Percentiles rank a stretch among this genome's conserved stretches.
phyloP scores from a whole-genome alignment of 371 early-diverging fungal species.

The Lichtheimia hyalospora region DNA sequence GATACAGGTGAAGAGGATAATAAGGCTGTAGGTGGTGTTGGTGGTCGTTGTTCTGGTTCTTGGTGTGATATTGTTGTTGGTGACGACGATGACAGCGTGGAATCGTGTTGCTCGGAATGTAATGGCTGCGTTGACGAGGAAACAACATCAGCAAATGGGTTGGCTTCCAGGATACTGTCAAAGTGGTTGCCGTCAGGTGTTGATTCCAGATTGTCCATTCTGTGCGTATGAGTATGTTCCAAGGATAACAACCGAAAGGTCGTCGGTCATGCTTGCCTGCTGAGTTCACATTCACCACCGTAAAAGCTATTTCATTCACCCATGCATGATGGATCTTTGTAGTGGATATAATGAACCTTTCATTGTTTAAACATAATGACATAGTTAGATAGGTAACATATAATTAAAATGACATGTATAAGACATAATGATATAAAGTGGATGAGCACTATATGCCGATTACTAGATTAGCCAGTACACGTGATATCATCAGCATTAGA shows the following conservation, averaged over 20 bases:
- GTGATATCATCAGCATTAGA: no score
- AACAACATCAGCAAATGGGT: constrained; percentile 42
- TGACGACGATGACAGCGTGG: neutral
- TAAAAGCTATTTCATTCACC: no score
- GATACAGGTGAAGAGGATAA: neutral
- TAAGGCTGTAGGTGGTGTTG: neutral
- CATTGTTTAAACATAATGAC: no score
- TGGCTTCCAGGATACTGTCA: constrained; percentile 28
- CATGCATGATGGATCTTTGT: no score
- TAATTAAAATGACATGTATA: no score
- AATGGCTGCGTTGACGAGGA: neutral
- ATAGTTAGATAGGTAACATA: no score
- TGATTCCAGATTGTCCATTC: constrained; percentile 12
- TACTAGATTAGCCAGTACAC: no score
- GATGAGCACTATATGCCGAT: no score
- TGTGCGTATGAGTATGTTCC: neutral
- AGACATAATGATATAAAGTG: no score
- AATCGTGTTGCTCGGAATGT: neutral
- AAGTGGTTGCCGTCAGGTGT: constrained; percentile 1
- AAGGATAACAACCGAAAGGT: neutral
- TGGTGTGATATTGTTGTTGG: neutral
- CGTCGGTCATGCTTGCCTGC: neutral
- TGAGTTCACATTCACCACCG: neutral
- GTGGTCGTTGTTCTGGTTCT: neutral
- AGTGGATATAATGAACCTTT: no score